Base-by-base conservation (phyloP, 345 rosid genomes). In the Hibiscus mutabilis region DNA sequence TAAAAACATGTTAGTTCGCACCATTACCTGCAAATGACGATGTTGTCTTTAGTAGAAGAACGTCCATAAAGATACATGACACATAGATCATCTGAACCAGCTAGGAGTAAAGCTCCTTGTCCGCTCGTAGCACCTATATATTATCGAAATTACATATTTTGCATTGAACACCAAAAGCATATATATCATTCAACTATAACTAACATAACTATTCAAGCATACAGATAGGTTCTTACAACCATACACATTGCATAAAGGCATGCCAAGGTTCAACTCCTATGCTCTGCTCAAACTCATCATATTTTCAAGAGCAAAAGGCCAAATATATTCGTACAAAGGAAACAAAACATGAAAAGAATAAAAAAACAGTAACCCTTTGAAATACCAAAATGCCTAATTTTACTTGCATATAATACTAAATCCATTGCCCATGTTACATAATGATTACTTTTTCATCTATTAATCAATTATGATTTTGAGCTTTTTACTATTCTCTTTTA, bases 31-130 rank as follows among this genome's bases (percentile, higher is more conserved):
- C 98, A 90, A 78, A 87, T 31, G 70, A 82, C 81, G 59, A 81
- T 70, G 53, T 86, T 85, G 63, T 83, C 87, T 18, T 80, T 72
- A 44, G 70, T 49, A 77, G 91, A 84, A 78, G 83, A 79, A 55
- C 88, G 86, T 55, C 98, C 96, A 70, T 86, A 96, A 64, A 96
- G 91, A 66, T 85, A 80, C 90, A 92, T 86, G 24, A 90, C 87
- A 76, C 84, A 84, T 25, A 92, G 64, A 22, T 89, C 88, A 80
- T 86, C 86, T 3, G 87, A 75, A 71, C 98, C 96, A 11, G 83
- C 76, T 59, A 92, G 87, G 71, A 87, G 70, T 62, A 92, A 27
- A 60, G 98, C 78, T 80, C 71, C 77, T 59, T 63, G 72, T 92
- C 97, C 22, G 91, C 76, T 81, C 73, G 86, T 83, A 95, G 73